Conservation (phyloP, 345 rosid species). For the Mallotus nudiflorus region DNA sequence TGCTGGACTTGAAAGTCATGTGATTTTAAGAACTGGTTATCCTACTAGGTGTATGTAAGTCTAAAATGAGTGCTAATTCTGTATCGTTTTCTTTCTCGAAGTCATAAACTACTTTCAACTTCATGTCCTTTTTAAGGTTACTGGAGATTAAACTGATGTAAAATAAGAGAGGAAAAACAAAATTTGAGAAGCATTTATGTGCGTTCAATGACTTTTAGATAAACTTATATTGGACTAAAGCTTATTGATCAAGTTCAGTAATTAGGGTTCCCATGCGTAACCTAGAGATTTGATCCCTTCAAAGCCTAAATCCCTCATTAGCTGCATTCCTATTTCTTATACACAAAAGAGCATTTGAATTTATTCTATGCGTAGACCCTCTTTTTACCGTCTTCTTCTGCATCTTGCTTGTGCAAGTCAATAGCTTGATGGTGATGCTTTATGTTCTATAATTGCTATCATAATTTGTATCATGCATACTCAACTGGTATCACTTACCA, state of each 20-base stretch:
- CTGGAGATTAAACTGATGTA: not conserved
- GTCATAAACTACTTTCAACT: not conserved
- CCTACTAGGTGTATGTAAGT: too few relatives aligned
- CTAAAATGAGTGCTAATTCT: not conserved
- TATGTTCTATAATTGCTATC: not conserved
- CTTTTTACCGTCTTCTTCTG: not conserved
- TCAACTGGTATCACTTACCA: not conserved
- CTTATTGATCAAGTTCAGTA: not conserved
- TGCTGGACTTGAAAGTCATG: too few relatives aligned
- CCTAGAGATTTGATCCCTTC: not conserved
- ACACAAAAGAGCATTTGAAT: not conserved
- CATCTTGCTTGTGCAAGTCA: not conserved
- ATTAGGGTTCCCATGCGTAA: too few relatives aligned
- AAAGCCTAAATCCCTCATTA: not conserved
- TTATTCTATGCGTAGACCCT: not conserved
- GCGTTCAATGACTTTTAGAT: not conserved
- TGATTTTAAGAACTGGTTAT: too few relatives aligned
- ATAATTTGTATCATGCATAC: not conserved
- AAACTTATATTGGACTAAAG: not conserved
- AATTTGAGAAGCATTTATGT: not conserved
- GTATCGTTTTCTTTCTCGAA: not conserved
- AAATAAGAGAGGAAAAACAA: too few relatives aligned
- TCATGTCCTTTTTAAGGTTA: not conserved
- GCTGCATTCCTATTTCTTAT: not conserved
- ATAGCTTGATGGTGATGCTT: not conserved